Percentiles rank a stretch among this genome's conserved stretches.
Conservation (phyloP, 2,329 filamentous ascomycete species). For the Sporothrix mexicana region DNA sequence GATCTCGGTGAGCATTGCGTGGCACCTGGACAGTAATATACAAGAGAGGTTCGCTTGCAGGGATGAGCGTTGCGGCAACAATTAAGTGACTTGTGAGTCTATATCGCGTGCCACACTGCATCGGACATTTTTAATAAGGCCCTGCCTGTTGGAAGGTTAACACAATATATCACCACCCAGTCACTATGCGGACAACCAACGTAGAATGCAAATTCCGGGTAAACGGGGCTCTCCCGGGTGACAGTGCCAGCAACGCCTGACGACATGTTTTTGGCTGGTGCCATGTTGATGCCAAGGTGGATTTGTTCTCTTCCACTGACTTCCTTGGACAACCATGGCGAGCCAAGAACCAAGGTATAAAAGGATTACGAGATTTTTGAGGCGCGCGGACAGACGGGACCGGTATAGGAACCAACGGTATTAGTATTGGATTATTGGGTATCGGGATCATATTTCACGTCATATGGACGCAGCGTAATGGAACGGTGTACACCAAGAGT, state of each 20-base stretch:
- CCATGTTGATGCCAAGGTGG: neutral
- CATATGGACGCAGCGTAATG: neutral
- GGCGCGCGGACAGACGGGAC: slow-evolving; percentile 11
- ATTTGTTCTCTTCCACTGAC: no score
- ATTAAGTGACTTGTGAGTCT: neutral
- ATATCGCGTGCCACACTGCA: neutral
- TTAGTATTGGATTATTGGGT: neutral
- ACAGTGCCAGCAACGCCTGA: neutral
- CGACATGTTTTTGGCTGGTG: no score
- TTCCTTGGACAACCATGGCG: neutral
- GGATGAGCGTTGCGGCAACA: slow-evolving; percentile 6
- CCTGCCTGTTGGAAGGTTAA: neutral
- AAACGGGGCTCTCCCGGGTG: slow-evolving; percentile 3
- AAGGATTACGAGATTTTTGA: neutral
- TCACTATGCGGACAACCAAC: neutral
- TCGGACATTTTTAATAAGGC: neutral
- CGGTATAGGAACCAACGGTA: neutral
- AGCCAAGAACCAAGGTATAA: slow-evolving; percentile 8
- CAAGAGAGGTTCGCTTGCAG: neutral
- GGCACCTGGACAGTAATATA: neutral
- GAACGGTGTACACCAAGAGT: neutral
- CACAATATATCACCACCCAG: neutral
- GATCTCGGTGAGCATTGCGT: neutral
- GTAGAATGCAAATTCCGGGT: slow-evolving; percentile 14
- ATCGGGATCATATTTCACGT: neutral